Conservation (phyloP, 2,329 filamentous ascomycete species). For the Cryoendolithus antarcticus region DNA sequence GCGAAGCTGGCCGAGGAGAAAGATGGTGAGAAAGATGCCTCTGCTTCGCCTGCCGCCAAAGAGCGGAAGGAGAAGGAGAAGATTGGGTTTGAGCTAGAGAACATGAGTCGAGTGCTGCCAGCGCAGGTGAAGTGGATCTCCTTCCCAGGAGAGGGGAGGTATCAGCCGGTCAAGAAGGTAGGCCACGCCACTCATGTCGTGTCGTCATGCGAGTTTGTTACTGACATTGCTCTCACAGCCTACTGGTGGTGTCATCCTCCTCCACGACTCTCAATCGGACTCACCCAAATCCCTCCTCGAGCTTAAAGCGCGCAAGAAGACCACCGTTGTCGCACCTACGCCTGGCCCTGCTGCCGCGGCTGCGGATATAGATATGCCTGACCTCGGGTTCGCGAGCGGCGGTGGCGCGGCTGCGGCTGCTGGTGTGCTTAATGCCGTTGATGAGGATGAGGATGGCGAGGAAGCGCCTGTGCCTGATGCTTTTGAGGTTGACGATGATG, state of each 20-base stretch:
- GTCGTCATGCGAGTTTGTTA: background rate
- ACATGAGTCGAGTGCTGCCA: conserved; percentile 91
- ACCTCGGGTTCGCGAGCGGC: conserved; percentile 9
- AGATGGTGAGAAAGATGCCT: conserved; percentile 49
- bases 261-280: conserved; percentile 68
- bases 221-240: conserved; percentile 41
- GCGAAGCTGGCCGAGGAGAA: conserved; percentile 26
- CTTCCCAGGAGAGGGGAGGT: conserved; percentile 70
- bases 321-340: conserved; percentile 32
- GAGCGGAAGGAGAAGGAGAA: conserved; percentile 81
- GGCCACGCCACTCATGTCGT: conserved; percentile 16
- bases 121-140: conserved; percentile 90
- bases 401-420: conserved; percentile 38
- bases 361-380: conserved; percentile 11
- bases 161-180: conserved; percentile 88
- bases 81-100: conserved; percentile 88
- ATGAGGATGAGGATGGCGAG: conserved; percentile 68
- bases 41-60: conserved; percentile 47
- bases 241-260: conserved; percentile 85
- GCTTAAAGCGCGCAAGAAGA: conserved; percentile 76
- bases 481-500: conserved; percentile 67
- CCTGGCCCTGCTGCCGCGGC: conserved; percentile 15
- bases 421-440: conserved; percentile 71
- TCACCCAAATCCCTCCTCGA: conserved; percentile 74
- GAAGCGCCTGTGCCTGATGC: conserved; percentile 59